Evolutionary conservation across 306 rosid species (phyloP).

Genomic region (Prunus campanulata): DNA sequence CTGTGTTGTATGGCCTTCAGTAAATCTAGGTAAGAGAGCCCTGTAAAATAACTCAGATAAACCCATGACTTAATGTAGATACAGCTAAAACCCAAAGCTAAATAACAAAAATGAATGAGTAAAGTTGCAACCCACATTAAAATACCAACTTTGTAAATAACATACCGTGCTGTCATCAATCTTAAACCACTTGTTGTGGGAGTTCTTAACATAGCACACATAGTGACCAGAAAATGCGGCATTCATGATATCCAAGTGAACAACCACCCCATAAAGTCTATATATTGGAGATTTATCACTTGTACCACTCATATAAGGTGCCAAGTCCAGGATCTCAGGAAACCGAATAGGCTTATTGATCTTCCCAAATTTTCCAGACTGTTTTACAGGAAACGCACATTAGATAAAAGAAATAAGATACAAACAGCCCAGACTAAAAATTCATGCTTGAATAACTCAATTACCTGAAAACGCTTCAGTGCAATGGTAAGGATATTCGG

Average conservation of each 20-base stretch:
- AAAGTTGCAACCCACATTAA: not conserved
- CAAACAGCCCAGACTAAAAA: slow-evolving; percentile 4
- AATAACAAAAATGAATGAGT: not conserved
- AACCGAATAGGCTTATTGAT: slow-evolving; percentile 83
- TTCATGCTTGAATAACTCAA: slow-evolving; percentile 7
- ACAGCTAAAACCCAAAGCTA: not conserved
- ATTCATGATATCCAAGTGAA: slow-evolving; percentile 93
- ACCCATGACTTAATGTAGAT: not conserved
- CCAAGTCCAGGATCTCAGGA: slow-evolving; percentile 82
- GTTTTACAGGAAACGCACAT: not conserved
- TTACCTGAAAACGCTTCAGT: slow-evolving; percentile 95
- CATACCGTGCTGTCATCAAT: slow-evolving; percentile 88
- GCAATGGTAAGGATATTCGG: slow-evolving; percentile 96
- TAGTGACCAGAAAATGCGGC: slow-evolving; percentile 96
- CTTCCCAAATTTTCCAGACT: slow-evolving; percentile 98
- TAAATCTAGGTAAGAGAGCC: not conserved
- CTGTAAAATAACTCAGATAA: not conserved
- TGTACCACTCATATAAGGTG: slow-evolving; percentile 87
- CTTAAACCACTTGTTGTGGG: slow-evolving; percentile 95
- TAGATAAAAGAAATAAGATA: slow-evolving; percentile 2
- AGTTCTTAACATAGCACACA: slow-evolving; percentile 85
- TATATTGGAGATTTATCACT: slow-evolving; percentile 85
- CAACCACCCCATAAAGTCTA: slow-evolving; percentile 85
- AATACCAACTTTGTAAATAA: slow-evolving; percentile 6
- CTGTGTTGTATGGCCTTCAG: not conserved